Conservation (phyloP, 1,139 yeast species). For the Suhomyces bolitotheri region DNA sequence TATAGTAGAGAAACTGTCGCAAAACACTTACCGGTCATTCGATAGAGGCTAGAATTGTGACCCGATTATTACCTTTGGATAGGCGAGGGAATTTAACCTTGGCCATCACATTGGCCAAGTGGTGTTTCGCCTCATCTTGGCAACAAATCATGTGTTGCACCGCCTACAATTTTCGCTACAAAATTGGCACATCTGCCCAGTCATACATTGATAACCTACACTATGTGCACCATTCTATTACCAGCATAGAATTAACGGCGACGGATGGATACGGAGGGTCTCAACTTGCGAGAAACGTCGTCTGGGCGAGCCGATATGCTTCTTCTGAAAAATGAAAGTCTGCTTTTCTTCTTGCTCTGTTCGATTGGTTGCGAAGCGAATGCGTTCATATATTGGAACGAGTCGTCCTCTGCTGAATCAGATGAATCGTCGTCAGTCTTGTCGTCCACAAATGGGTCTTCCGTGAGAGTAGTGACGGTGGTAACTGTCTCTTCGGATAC, state of each 20-base stretch:
- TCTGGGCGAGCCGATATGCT: conserved; percentile 2
- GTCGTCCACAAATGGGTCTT: background rate
- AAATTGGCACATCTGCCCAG: no score
- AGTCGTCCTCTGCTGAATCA: conserved; percentile 20
- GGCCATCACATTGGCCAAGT: no score
- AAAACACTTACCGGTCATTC: no score
- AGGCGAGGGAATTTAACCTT: no score
- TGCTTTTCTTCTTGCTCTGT: conserved; percentile 9
- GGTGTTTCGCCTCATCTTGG: no score
- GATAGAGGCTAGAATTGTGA: no score
- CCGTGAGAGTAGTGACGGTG: background rate
- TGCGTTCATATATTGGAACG: conserved; percentile 17
- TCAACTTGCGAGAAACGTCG: background rate
- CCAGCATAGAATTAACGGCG: conserved; percentile 6
- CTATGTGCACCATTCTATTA: no score
- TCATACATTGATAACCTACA: no score
- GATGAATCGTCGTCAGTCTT: conserved; percentile 8
- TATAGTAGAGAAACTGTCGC: no score
- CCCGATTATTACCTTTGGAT: no score
- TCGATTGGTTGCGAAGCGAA: conserved; percentile 12
- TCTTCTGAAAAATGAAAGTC: conserved; percentile 10
- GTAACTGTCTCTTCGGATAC: conserved; percentile 10
- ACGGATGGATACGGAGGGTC: background rate
- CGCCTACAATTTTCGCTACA: no score
- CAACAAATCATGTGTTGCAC: no score